Conservation (phyloP, 257 asterid genomes). For the Thymus quinquecostatus region DNA sequence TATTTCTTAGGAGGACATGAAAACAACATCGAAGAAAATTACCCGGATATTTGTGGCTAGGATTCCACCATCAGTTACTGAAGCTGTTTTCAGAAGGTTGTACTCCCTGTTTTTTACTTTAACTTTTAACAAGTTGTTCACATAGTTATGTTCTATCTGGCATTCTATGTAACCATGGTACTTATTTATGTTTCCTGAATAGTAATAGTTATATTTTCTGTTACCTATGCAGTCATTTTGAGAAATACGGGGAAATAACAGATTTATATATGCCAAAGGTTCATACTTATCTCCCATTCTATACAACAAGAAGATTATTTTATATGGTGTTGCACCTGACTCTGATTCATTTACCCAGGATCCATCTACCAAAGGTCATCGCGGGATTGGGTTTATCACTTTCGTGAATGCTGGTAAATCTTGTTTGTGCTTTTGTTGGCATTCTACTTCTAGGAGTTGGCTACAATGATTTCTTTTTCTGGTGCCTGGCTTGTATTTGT, state of each 20-base stretch:
- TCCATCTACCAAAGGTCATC: constrained; percentile 88
- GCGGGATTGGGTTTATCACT: constrained; percentile 97
- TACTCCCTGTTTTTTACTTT: not conserved
- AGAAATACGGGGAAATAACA: constrained; percentile 84
- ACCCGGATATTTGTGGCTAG: constrained; percentile 96
- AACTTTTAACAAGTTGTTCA: not conserved
- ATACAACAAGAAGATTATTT: not conserved
- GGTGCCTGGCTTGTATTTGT: not conserved
- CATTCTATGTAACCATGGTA: not conserved
- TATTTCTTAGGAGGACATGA: constrained; percentile 84
- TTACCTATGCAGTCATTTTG: constrained; percentile 77
- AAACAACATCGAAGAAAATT: constrained; percentile 87
- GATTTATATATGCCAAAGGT: constrained; percentile 99
- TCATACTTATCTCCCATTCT: constrained; percentile 24
- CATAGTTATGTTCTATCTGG: not conserved
- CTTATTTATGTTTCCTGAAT: not conserved
- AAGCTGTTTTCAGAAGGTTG: constrained; percentile 87
- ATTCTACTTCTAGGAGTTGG: constrained; percentile 2
- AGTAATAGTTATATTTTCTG: constrained; percentile 29
- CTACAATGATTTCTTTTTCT: constrained; percentile 1
- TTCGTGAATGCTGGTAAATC: constrained; percentile 76
- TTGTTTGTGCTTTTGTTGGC: constrained; percentile 17
- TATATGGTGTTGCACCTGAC: constrained; percentile 7
- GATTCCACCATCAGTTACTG: constrained; percentile 83
- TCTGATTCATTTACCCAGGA: constrained; percentile 54